Base-by-base conservation (phyloP, 805 yeast species). In the Monosporozyma unispora region DNA sequence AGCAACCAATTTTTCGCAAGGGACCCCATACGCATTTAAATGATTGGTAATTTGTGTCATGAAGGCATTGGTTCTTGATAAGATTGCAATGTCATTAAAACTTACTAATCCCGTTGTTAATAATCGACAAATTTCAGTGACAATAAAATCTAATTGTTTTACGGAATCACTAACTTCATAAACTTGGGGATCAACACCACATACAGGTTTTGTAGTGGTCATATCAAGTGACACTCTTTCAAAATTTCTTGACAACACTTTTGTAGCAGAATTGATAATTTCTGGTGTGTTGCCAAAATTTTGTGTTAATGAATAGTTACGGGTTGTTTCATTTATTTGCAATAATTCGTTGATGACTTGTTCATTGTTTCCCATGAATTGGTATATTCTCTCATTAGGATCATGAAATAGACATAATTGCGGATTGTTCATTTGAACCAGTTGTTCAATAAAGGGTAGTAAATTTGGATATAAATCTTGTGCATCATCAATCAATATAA, bases 381-480 rank as follows among this genome's bases (percentile, higher is more conserved):
- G 80, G 60, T 82, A 85, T 27, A 85, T 81, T 47, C 84, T 74
- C 63, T 85, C 91, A 59, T 79, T 73, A 1, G 80, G 77, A 63
- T 85, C 91, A 1, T 90, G 90, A 3, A 88, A 83, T 18, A 84
- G 62, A 1, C 82, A 75, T 33, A 85, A 57, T 60, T 84, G 89
- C 48, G 22, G 22, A 16, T 19, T 35, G 8, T 77, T 73, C 2
- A 57, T 55, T 7, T 50, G 51, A 0, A 72, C 54, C 2, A 78
- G 64, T 1, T 70, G 59, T 4, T 62, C 58, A 3, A 82, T 64
- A 2, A 84, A 60, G 18, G 71, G 70, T 23, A 77, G 57, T 19
- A 83, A 64, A 9, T 70, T 70, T 0, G 76, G 74, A 53, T 80
- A 77, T 60, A 84, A 71, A 62, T 85, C 91, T 60, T 85, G 91